Base-by-base conservation (phyloP, 2,329 filamentous ascomycete species). In the Claviceps sp. region DNA sequence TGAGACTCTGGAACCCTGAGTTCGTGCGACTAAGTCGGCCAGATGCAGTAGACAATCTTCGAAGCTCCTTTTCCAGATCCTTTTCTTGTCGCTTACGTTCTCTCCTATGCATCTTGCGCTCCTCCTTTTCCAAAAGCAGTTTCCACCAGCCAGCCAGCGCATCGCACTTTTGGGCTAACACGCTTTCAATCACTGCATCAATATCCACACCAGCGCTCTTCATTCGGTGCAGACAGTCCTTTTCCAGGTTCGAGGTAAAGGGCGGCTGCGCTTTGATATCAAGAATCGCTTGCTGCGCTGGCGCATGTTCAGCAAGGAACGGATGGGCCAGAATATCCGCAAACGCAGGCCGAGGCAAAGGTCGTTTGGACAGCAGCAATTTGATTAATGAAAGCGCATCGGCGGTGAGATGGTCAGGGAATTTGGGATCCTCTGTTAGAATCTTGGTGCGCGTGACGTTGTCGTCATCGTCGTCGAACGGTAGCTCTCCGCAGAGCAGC, bases 381-480 rank as follows among this genome's bases (percentile, higher is more conserved):
- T 83, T 84, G 53, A 96, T 78, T 42, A 98, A 71, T 0, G 85
- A 76, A 56, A 87, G 81, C 3, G 90, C 89, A 59, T 90, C 87
- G 34, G 80, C 73, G 0, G 89, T 81, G 30, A 98, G 75, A 60
- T 85, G 81, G 3, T 89, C 85, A 4, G 89, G 90, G 64, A 86
- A 97, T 52, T 81, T 83, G 0, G 91, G 89, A 54, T 97, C 93
- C 52, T 91, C 84, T 5, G 81, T 81, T 52, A 98, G 71, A 54
- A 98, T 98, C 65, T 81, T 87, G 9, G 75, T 79, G 61, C 95
- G 89, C 36, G 93, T 98, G 36, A 84, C 76, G 57, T 81, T 85
- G 64, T 98, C 93, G 62, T 95, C 86, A 64, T 98, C 93, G 58
- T 97, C 93, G 67, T 98, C 93, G 61, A 95, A 98, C 0, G 93